Evolutionary conservation across 140 eudicot species (phyloP).

Genomic region (Erigeron philadelphicus): DNA sequence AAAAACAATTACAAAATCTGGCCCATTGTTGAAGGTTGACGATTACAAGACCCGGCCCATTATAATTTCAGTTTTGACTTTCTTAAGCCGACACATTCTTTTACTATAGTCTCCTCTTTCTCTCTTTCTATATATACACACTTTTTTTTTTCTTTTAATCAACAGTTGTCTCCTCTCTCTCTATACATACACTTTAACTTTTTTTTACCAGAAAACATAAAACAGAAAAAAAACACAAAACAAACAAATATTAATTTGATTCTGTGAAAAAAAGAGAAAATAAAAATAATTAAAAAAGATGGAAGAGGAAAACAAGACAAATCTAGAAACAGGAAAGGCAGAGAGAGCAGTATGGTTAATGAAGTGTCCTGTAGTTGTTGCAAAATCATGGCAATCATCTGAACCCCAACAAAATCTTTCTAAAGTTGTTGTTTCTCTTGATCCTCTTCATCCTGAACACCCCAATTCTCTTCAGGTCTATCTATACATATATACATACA

Average conservation of each 20-base stretch:
- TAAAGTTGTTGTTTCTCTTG: conserved; percentile 80
- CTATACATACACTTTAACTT: too few relatives aligned
- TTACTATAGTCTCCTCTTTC: too few relatives aligned
- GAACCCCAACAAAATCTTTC: conserved; percentile 56
- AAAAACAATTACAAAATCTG: too few relatives aligned
- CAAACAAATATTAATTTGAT: not conserved
- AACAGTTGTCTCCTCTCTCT: too few relatives aligned
- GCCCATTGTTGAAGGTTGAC: too few relatives aligned
- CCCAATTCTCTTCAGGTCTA: conserved; percentile 57
- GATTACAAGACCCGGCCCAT: too few relatives aligned
- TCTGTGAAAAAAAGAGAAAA: not conserved
- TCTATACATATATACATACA: conserved; percentile 16
- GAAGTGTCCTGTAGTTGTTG: conserved; percentile 81
- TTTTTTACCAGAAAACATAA: too few relatives aligned
- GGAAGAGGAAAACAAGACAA: conserved; percentile 50
- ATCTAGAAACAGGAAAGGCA: conserved; percentile 50
- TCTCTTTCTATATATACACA: too few relatives aligned
- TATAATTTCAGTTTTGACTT: too few relatives aligned
- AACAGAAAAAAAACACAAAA: too few relatives aligned
- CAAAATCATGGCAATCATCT: conserved; percentile 68
- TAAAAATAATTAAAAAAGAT: not conserved
- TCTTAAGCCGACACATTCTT: too few relatives aligned
- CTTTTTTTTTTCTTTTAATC: too few relatives aligned
- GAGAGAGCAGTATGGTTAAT: conserved; percentile 86
- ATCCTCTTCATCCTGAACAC: conserved; percentile 71